Conservation (phyloP, 257 asterid genomes). For the Penstemon newberryi region DNA sequence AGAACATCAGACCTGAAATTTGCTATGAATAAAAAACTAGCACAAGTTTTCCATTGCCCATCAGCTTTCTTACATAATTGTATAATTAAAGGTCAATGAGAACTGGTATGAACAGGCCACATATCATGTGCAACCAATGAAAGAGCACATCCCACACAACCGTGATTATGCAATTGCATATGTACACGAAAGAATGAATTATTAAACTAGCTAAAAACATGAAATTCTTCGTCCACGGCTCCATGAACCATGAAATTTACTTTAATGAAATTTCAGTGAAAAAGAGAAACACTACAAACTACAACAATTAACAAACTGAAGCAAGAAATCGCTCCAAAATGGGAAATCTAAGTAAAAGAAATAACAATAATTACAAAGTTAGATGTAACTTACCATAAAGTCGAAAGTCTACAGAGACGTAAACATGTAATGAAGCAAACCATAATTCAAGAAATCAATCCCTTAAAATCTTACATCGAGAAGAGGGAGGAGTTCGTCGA, state of each 20-base stretch:
- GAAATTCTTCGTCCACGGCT: background rate
- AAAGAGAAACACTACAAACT: conserved; percentile 8
- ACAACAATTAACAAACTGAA: conserved; percentile 4
- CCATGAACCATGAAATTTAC: conserved; percentile 7
- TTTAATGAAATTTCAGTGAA: background rate
- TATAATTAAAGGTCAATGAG: background rate
- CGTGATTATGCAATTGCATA: conserved; percentile 1
- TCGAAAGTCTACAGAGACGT: background rate
- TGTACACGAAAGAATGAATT: background rate
- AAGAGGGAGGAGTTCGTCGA: conserved; percentile 62
- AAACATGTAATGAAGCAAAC: background rate
- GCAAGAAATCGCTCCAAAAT: too few species aligned
- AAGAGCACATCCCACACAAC: conserved; percentile 4
- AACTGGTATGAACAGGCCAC: background rate
- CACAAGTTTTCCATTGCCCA: background rate
- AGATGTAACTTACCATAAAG: conserved; percentile 13
- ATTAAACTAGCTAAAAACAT: background rate
- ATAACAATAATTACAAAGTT: too few species aligned
- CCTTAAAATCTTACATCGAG: conserved; percentile 62
- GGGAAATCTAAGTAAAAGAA: too few species aligned
- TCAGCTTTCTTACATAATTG: background rate
- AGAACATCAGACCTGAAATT: background rate
- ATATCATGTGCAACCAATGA: background rate
- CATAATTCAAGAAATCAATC: background rate
- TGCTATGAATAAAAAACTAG: conserved; percentile 1